These are phyloP conservation scores for Guyanaporus albipodus DNA, from an alignment of 768 basidiomycete genomes.

Conservation along the genomic window DNA sequence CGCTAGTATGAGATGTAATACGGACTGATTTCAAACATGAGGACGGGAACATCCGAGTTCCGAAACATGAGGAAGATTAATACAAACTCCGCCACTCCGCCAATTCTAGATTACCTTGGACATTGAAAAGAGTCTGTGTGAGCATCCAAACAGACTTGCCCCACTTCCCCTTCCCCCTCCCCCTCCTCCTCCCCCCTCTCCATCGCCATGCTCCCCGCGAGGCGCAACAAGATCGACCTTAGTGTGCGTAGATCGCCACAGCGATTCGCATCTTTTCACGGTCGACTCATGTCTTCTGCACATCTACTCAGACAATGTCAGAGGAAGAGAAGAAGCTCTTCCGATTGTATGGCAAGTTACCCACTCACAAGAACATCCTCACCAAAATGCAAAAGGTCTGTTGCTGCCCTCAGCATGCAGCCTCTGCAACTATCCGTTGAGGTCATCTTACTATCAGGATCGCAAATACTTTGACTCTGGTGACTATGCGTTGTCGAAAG, in stretches of 20 bases:
- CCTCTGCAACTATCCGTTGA: slow-evolving; percentile 5
- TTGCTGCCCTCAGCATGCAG: background rate
- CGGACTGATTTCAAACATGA: slow-evolving; percentile 17
- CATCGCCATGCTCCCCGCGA: slow-evolving; percentile 62
- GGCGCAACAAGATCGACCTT: slow-evolving; percentile 92
- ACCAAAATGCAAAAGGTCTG: slow-evolving; percentile 93
- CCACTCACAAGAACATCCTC: slow-evolving; percentile 88
- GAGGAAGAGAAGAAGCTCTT: slow-evolving; percentile 94
- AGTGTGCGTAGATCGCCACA: slow-evolving; percentile 54
- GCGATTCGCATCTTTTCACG: background rate
- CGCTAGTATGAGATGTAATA: slow-evolving; percentile 7
- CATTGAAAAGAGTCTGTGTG: slow-evolving; percentile 11
- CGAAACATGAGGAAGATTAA: slow-evolving; percentile 28
- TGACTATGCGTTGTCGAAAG: slow-evolving; percentile 96
- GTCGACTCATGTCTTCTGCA: slow-evolving; percentile 6
- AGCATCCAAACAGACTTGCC: too few species aligned
- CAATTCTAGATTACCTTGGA: slow-evolving; percentile 18
- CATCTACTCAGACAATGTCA: slow-evolving; percentile 57
- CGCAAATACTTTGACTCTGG: slow-evolving; percentile 99
- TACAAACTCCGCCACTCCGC: slow-evolving; percentile 31
- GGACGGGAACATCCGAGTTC: slow-evolving; percentile 21
- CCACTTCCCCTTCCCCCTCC: slow-evolving; percentile 3
- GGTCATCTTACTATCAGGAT: slow-evolving; percentile 53
- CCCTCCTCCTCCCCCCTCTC: slow-evolving; percentile 24
- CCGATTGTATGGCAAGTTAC: slow-evolving; percentile 90